A percentile compares a stretch with the other conserved stretches of the same genome.
Evolutionary conservation across 805 yeast species (phyloP).

Genomic region (Saturnispora dispora): DNA sequence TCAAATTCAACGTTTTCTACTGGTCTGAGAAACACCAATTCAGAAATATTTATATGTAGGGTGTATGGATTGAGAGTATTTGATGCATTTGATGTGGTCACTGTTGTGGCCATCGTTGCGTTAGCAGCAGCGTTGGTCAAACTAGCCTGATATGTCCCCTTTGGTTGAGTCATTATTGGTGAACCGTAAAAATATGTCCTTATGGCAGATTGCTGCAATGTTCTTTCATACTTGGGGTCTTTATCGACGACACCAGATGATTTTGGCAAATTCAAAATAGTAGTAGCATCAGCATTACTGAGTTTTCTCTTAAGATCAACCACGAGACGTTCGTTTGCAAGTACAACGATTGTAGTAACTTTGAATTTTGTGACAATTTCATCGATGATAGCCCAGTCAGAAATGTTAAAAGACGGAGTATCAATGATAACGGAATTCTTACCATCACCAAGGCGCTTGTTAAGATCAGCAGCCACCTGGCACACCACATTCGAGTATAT

Average conservation of each 20-base stretch:
- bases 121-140: conserved; percentile 25
- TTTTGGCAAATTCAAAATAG: conserved; percentile 53
- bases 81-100: neutral
- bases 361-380: conserved; percentile 51
- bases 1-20: conserved; percentile 14
- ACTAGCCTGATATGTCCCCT: conserved; percentile 23
- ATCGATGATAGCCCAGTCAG: conserved; percentile 44
- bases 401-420: conserved; percentile 54
- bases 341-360: conserved; percentile 49
- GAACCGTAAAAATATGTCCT: conserved; percentile 84
- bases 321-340: conserved; percentile 67
- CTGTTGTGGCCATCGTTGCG: conserved; percentile 1
- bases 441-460: conserved; percentile 33
- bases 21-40: conserved; percentile 56
- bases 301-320: conserved; percentile 53
- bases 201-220: conserved; percentile 65
- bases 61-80: conserved; percentile 74
- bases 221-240: conserved; percentile 60
- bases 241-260: conserved; percentile 72
- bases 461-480: conserved; percentile 2
- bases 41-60: conserved; percentile 58
- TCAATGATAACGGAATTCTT: conserved; percentile 58
- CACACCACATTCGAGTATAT: neutral
- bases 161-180: conserved; percentile 1
- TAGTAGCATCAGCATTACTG: conserved; percentile 19